phyloP scores from a whole-genome alignment of 768 basidiomycete genomes.

The Mycena rosella region DNA sequence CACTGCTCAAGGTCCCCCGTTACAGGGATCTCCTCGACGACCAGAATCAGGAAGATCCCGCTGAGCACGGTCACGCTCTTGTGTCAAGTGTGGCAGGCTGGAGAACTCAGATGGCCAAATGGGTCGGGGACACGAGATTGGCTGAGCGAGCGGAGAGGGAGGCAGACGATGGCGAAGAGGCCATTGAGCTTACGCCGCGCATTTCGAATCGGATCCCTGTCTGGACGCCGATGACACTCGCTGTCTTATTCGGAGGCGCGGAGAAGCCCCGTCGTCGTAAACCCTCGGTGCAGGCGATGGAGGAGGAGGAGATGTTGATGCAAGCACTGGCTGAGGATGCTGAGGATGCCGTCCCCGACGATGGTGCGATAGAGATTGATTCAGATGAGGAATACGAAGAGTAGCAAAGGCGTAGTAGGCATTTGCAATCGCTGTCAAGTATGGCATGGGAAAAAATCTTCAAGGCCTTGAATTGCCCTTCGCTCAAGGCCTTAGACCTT shows the following conservation, averaged over 20 bases:
- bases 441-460: too few species aligned
- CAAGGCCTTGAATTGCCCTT: too few species aligned
- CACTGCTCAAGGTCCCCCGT: background rate
- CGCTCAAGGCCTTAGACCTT: too few species aligned
- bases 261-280: background rate
- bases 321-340: background rate
- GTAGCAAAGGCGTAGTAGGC: too few species aligned
- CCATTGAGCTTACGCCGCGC: background rate
- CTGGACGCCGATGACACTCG: background rate
- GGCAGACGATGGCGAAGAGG: background rate
- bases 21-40: background rate
- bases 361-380: too few species aligned
- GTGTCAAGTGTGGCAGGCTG: background rate
- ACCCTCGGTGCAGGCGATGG: background rate
- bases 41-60: background rate
- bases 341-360: too few species aligned
- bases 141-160: background rate
- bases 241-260: background rate
- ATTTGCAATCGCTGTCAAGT: too few species aligned
- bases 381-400: too few species aligned
- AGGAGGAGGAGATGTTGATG: background rate
- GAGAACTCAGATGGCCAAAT: background rate
- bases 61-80: background rate
- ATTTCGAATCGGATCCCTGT: background rate
- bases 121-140: background rate